Evolutionary conservation across 148 eudicot genomes (phyloP), one percentile per base, ranked within the genome.

Genomic region (Pharnaceum exiguum): DNA sequence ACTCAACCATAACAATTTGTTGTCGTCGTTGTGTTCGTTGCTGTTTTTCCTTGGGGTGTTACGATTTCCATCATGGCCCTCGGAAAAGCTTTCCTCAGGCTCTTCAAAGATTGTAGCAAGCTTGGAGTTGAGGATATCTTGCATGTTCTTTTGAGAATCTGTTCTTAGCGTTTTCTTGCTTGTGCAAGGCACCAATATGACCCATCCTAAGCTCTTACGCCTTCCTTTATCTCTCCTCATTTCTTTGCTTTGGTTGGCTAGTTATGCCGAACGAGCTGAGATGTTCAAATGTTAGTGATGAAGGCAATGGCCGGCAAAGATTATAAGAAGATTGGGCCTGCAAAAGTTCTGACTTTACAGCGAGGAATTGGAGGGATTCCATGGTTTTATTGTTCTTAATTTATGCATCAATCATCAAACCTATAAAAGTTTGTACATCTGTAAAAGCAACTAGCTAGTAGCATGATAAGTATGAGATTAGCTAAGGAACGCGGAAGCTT

Each of bases 41-140:
- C 22, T 49, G 8, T 5, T 33, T 11, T 42, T 42, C 35, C 23
- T 24, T 2, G 31, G 5, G 5, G 29, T 40, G 22, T 31, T 35
- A 46, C 40, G 9, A 32, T 32, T 37, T 18, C 16, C 46, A 30
- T 7, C 23, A 24, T 42, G 32, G 29, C 55, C 68, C 12, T 55
- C 30, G 1, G 29, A 46, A 29, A n/a, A n/a, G n/a, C n/a, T n/a
- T n/a, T 35, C 37, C 11, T 62, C 67, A 11, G 62, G 67, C 43
- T 69, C 73, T 62, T 69, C 73, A 24, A 55, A 3, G 21, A 69
- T 69, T 0, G 73, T 69, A 2, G 68, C 12, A 15, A 69, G 62
- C 21, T 69, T 69, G 5, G 68, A 2, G 30, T 39, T 56, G 7
- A 69, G 55, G 31, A 69, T 69, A 62, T 49, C 73, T 17, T 47